Evolutionary conservation across 108 stramenopile species (phyloP).

Genomic region (Cyclotella baltica): DNA sequence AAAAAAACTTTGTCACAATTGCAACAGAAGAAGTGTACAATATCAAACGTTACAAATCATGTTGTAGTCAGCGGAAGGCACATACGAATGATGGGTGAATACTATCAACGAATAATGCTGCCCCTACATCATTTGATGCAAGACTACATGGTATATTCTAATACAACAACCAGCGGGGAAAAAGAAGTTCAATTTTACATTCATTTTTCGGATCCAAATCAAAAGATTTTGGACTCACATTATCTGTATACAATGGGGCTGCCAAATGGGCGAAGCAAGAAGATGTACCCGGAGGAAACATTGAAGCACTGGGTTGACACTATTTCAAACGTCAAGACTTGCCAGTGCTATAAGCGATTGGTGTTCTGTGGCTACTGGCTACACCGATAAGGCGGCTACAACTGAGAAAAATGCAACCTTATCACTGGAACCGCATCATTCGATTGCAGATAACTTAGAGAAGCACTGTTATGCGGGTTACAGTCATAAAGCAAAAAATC

Average conservation of each 20-base stretch:
- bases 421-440: neutral
- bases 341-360: conserved; percentile 24
- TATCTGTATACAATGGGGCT: conserved; percentile 17
- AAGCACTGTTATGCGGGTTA: conserved; percentile 17
- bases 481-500: neutral
- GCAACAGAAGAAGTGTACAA: neutral
- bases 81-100: conserved; percentile 55
- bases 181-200: conserved; percentile 20
- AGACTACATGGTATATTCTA: conserved; percentile 7
- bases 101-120: conserved; percentile 23
- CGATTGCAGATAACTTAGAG: neutral
- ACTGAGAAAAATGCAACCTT: neutral
- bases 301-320: conserved; percentile 6
- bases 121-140: conserved; percentile 24
- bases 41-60: conserved; percentile 39
- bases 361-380: conserved; percentile 26
- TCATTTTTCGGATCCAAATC: conserved; percentile 1
- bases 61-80: conserved; percentile 30
- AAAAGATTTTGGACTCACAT: conserved; percentile 8
- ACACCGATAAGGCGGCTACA: neutral
- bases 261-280: conserved; percentile 8
- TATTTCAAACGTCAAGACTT: neutral
- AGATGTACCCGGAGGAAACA: too few relatives aligned
- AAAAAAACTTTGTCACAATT: neutral
- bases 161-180: neutral